Conservation (phyloP, 108 stramenopile genomes). For the Halocafeteria seosinensis region DNA sequence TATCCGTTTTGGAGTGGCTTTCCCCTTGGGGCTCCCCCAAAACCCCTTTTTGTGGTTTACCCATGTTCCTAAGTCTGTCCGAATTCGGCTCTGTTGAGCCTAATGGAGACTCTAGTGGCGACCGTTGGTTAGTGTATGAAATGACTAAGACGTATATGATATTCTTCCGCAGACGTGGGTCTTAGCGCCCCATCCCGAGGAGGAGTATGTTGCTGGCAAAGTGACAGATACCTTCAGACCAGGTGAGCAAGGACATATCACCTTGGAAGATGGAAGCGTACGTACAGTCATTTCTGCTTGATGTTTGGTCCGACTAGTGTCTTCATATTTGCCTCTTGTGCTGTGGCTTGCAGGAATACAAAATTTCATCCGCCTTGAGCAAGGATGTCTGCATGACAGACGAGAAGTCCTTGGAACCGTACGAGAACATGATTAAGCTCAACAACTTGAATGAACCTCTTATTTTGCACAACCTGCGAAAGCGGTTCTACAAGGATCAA, state of each 20-base stretch:
- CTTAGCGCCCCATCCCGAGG: constrained; percentile 7
- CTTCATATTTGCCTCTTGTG: not conserved
- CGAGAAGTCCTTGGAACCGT: not conserved
- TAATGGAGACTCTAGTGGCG: too few species aligned
- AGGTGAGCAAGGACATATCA: constrained; percentile 3
- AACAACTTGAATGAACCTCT: constrained; percentile 44
- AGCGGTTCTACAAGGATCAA: constrained; percentile 21
- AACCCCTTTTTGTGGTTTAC: too few species aligned
- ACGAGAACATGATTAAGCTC: constrained; percentile 30
- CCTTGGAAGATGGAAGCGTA: not conserved
- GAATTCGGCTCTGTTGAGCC: too few species aligned
- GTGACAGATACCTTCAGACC: constrained; percentile 6
- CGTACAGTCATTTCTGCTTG: not conserved
- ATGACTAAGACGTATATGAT: not conserved
- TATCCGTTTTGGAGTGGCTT: too few species aligned
- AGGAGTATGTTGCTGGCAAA: not conserved
- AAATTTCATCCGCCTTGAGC: not conserved
- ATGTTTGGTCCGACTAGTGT: not conserved
- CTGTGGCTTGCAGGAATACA: not conserved
- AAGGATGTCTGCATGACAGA: not conserved
- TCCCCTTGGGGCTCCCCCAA: too few species aligned
- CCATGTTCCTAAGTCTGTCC: too few species aligned
- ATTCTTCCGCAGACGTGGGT: constrained; percentile 1
- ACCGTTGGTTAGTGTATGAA: too few species aligned
- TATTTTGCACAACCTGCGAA: constrained; percentile 32